Evolutionary conservation across 805 yeast species (phyloP), one percentile per base, ranked within the genome.

Genomic region (Kazachstania bromeliacearum): DNA sequence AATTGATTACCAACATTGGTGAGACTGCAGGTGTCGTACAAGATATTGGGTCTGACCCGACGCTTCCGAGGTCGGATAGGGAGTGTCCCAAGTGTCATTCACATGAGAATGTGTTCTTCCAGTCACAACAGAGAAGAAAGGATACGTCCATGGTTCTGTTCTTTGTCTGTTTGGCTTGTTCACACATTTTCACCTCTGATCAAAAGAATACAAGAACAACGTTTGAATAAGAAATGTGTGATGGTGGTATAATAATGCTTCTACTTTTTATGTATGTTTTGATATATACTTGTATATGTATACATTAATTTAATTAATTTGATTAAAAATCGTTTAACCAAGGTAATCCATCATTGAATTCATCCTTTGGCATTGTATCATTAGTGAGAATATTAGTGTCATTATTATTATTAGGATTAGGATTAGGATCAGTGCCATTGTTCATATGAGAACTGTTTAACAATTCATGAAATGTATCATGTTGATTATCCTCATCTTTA

Each of bases 21-120:
- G 96, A 85, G 56, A 89, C 96, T 2, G 97, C 97, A 1, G 97
- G 97, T 50, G 95, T 84, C 36, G 95, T 92, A 27, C 88, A 84
- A 57, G 97, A 89, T 59, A 83, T 92, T 46, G 96, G 96, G 1
- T 70, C 79, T 17, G 99, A 92, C 61, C 97, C 97, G n/a, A 92
- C 98, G 2, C 77, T 92, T 55, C 99, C 99, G 37, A 71, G 96
- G 46, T 82, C 95, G 2, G 92, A 89, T 59, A 84, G 84, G 55
- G 88, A 83, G 50, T 92, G 99, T 60, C 95, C 96, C 3, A 70
- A 72, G 37, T 92, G 99, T 62, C 79, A 74, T 48, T 80, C 82
- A 41, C 76, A 77, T 45, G 95, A 88, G 48, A 85, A 95, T 61
- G 98, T 92, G 27, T 92, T 92, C 58, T 92, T 92, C 71, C 98